Conservation (phyloP, 495 filamentous ascomycete species). For the Daldinia grandis region DNA sequence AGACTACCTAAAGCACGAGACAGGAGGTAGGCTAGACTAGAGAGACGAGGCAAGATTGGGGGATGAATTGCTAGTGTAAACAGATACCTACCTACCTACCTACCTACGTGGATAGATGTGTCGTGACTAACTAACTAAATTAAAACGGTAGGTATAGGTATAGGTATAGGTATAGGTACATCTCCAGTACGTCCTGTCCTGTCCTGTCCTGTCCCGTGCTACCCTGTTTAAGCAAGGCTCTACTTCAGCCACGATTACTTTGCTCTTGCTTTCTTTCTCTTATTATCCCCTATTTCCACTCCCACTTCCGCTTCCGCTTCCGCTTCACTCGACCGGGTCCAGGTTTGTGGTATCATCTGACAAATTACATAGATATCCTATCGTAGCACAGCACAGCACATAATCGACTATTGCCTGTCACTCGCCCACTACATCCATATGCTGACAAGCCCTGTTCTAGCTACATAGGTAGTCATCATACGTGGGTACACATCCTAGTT, state of each 20-base stretch:
- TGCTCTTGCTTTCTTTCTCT: neutral
- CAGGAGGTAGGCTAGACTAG: neutral
- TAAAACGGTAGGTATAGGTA: neutral
- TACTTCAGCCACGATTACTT: constrained; percentile 3
- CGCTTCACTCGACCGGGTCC: neutral
- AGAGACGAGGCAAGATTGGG: too few relatives aligned
- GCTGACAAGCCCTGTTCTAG: neutral
- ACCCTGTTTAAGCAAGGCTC: too few relatives aligned
- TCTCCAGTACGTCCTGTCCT: neutral
- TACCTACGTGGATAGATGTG: neutral
- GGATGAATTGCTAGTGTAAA: too few relatives aligned
- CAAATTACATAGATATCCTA: constrained; percentile 1
- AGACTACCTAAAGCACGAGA: neutral
- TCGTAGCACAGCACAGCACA: neutral
- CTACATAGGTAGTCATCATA: neutral
- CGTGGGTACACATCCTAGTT: neutral
- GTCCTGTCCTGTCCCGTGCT: neutral
- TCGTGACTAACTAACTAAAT: neutral
- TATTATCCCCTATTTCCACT: neutral
- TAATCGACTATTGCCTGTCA: neutral
- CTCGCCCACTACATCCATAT: neutral
- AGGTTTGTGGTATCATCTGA: constrained; percentile 3
- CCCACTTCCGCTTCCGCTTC: neutral
- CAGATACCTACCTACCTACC: too few relatives aligned
- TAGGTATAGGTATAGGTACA: constrained; percentile 6